phyloP scores from a whole-genome alignment of 176 grass and related monocot species.

The Zoysia pacifica region DNA sequence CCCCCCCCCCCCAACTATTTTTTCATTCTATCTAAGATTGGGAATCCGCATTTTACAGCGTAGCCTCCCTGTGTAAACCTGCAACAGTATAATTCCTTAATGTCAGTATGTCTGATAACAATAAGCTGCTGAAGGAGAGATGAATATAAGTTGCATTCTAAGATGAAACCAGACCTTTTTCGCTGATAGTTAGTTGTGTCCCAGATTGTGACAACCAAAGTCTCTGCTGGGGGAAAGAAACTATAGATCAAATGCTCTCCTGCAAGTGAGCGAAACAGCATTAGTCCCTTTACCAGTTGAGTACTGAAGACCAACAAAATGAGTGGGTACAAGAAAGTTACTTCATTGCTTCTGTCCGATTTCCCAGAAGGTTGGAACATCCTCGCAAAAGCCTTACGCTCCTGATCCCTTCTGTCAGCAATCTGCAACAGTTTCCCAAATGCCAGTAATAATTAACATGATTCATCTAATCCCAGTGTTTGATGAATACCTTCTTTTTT shows the following conservation, averaged over 20 bases:
- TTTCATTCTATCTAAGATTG: slow-evolving; percentile 44
- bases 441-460: slow-evolving; percentile 4
- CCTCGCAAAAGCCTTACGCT: slow-evolving; percentile 83
- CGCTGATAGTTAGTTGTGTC: slow-evolving; percentile 14
- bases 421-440: slow-evolving; percentile 51
- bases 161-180: slow-evolving; percentile 17
- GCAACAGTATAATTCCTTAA: slow-evolving; percentile 13
- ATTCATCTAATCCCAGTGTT: slow-evolving; percentile 1
- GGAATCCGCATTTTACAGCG: neutral
- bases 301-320: neutral
- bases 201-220: slow-evolving; percentile 55
- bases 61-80: slow-evolving; percentile 35
- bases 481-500: slow-evolving; percentile 70
- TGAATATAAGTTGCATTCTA: neutral
- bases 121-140: neutral
- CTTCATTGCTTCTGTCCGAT: slow-evolving; percentile 59
- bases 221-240: slow-evolving; percentile 41
- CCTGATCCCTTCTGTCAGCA: slow-evolving; percentile 72
- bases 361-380: slow-evolving; percentile 82
- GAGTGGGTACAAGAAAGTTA: slow-evolving; percentile 32
- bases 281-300: slow-evolving; percentile 2
- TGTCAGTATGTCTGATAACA: neutral
- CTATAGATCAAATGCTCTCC: slow-evolving; percentile 41
- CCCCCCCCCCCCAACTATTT: slow-evolving; percentile 54
- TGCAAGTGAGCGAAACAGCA: slow-evolving; percentile 12